Base-by-base conservation (phyloP, 2,329 filamentous ascomycete genomes). In the Metarhizium album region DNA sequence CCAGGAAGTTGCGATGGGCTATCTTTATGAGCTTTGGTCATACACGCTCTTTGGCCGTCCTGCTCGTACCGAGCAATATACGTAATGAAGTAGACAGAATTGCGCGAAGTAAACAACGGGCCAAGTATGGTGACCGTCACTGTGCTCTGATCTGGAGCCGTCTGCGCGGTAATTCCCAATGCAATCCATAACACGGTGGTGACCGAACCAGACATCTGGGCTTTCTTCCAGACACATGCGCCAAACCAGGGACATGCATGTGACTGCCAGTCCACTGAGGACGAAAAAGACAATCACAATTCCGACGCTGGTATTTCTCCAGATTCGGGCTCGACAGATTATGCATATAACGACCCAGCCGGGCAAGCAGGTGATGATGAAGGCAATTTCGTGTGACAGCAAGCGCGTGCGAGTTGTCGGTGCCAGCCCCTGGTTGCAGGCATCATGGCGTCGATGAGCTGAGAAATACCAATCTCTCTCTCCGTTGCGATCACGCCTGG, bases 101-200 rank as follows among this genome's bases (percentile, higher is more conserved):
- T 90, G 73, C 90, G 94, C 0, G 90, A 87, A 0, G 88, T 80
- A 62, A 96, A 96, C 0, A 96, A 66, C 16, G 94, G 63, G 54
- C 84, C 84, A 13, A 95, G 72, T 3, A 87, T 70, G 5, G 78
- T 75, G 3, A 91, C 86, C 1, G 81, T 75, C 1, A 70, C 81
- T 1, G 83, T 86, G 9, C 69, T 72, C 3, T 81, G 80, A 1
- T 74, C 74, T 0, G 77, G 81, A 18, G 87, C 71, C 16, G 88
- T 80, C 66, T 96, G 90, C 0, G 89, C 84, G 22, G 95, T 73
- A 58, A 96, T 86, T 14, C 86, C 90, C 1, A 94, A 71, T 5
- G 90, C 67, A 37, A 93, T 76, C 31, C 79, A 83, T 14, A 80
- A 67, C 35, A 94, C 82, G 6, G 83, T 82, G 35, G 85, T 77